Evolutionary conservation across 768 basidiomycete species (phyloP), one percentile per base, ranked within the genome.

Genomic region (Daedalea quercina): DNA sequence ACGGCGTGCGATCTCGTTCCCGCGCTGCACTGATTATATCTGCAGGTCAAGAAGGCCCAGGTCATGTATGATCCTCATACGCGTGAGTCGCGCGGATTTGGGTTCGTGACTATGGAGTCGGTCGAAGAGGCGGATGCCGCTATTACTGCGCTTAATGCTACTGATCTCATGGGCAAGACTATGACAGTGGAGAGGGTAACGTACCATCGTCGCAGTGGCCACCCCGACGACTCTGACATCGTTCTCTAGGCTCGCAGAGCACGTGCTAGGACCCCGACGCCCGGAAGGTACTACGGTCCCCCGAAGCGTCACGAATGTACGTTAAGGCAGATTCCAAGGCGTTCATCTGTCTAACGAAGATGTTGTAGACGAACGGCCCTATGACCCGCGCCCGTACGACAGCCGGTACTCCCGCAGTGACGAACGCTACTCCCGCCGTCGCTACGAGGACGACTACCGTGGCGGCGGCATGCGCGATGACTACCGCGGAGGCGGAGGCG

Each of bases 201-300:
- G 20, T 26, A 53, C 31, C 11, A 15, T 17, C 17, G n/a, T 41
- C 28, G 28, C 28, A 31, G 11, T 6, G 28, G 28, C 31, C 15
- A 12, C 9, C 19, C 17, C 20, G 23, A 50, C 19, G 49, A 42
- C 19, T 34, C 43, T 33, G 3, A 19, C 3, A 3, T 24, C 22
- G 17, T 48, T 60, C 23, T 7, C 52, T 54, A 91, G 90, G 92
- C 92, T 58, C 87, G 91, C 47, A 86, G 91, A 59, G 92, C 87
- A 52, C 85, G 92, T 56, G 92, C 91, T 17, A 78, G 92, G 58
- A 90, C 92, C 12, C 89, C 95, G 2, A 99, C 95, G 6, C 95
- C 95, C 2, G 95, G 95, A 24, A 74, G 87, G 50, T 99, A 99
- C 78, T 91, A 90, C 57, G 94, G 93, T 0, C 91, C 93, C 44